phyloP scores from a whole-genome alignment of 2,329 filamentous ascomycete species.

The Cordyceps fumosorosea region DNA sequence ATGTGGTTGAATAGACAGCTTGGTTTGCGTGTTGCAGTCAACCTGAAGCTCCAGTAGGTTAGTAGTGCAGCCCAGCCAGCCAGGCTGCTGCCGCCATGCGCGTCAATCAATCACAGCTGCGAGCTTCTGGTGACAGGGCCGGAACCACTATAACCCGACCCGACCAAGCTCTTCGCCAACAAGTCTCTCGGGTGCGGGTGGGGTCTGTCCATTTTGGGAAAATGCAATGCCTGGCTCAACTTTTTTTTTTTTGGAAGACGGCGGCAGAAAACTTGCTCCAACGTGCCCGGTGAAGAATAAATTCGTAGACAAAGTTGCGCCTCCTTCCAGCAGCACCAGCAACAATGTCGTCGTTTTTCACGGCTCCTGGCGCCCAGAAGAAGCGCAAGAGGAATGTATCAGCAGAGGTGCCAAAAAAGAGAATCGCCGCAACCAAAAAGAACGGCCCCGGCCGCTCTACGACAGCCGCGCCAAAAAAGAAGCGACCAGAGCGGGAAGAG shows the following conservation, averaged over 20 bases:
- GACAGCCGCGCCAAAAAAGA: constrained; percentile 32
- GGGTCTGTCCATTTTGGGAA: constrained; percentile 17
- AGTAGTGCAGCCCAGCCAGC: background rate
- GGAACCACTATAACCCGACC: constrained; percentile 26
- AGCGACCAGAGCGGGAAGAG: constrained; percentile 51
- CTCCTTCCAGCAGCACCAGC: constrained; percentile 14
- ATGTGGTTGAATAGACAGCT: constrained; percentile 14
- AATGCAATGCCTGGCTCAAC: constrained; percentile 20
- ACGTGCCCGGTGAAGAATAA: background rate
- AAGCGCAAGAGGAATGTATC: constrained; percentile 73
- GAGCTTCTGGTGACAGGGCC: constrained; percentile 10
- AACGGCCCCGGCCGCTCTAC: constrained; percentile 20
- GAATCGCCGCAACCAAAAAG: constrained; percentile 42
- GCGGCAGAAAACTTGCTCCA: background rate
- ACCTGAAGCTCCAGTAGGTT: background rate
- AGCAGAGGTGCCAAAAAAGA: constrained; percentile 52
- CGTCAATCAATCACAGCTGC: constrained; percentile 13
- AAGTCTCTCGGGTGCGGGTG: constrained; percentile 14
- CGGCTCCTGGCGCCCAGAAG: constrained; percentile 74
- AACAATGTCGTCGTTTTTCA: constrained; percentile 94
- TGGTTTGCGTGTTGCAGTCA: constrained; percentile 7
- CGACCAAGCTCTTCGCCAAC: constrained; percentile 18
- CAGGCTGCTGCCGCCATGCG: constrained; percentile 18
- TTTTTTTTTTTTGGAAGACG: constrained; percentile 33
- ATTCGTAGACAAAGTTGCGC: background rate